Evolutionary conservation across 73 alveolate species (phyloP).

Genomic region (Paramecium tetraurelia): DNA sequence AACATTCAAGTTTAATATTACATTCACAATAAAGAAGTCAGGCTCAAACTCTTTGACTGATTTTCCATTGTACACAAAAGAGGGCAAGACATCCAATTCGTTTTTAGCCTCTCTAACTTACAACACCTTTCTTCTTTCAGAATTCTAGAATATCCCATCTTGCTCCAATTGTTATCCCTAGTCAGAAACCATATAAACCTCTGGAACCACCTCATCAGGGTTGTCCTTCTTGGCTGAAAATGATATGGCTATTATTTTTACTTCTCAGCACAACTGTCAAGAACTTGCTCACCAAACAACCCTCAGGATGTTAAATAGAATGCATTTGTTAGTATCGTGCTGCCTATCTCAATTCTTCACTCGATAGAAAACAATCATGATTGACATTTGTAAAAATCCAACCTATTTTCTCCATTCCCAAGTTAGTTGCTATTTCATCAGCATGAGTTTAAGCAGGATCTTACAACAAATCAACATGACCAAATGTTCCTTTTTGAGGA

Average conservation of each 20-base stretch:
- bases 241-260: constrained; percentile 16
- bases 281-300: constrained; percentile 89
- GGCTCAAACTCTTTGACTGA: constrained; percentile 97
- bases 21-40: constrained; percentile 95
- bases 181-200: constrained; percentile 98
- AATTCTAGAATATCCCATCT: constrained; percentile 88
- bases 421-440: constrained; percentile 88
- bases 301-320: constrained; percentile 92
- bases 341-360: constrained; percentile 94
- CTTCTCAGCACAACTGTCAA: constrained; percentile 82
- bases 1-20: background rate
- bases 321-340: constrained; percentile 88
- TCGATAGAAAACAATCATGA: constrained; percentile 90
- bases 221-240: constrained; percentile 70
- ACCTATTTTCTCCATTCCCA: constrained; percentile 95
- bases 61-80: constrained; percentile 91
- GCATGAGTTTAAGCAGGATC: constrained; percentile 80
- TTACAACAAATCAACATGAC: constrained; percentile 79
- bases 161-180: constrained; percentile 94
- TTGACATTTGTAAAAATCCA: constrained; percentile 97
- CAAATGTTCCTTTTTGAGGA: constrained; percentile 86
- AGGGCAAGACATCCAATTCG: constrained; percentile 87
- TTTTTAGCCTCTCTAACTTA: constrained; percentile 84
- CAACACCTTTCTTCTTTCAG: constrained; percentile 86
- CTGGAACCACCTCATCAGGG: constrained; percentile 90